Conservation (phyloP, 306 rosid genomes). For the Calophaca sinica region DNA sequence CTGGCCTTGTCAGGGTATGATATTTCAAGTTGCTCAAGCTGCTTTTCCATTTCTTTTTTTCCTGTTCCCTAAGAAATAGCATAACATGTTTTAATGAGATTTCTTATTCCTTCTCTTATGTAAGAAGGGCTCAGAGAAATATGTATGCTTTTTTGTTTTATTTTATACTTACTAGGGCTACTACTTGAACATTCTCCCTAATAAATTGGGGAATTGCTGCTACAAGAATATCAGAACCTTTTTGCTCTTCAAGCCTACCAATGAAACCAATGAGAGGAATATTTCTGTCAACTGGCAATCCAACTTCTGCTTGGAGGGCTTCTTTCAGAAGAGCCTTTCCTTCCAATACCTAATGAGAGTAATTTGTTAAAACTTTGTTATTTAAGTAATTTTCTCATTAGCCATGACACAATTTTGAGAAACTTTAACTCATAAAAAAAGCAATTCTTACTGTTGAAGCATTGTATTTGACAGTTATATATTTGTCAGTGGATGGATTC, state of each 20-base stretch:
- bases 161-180: conserved; percentile 73
- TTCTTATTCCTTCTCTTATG: neutral
- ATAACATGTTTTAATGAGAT: conserved; percentile 40
- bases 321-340: conserved; percentile 85
- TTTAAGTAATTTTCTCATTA: conserved; percentile 7
- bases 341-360: conserved; percentile 59
- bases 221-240: conserved; percentile 92
- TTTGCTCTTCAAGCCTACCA: conserved; percentile 98
- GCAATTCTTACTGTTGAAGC: conserved; percentile 61
- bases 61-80: conserved; percentile 74
- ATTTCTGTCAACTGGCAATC: conserved; percentile 79
- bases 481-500: conserved; percentile 81
- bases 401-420: conserved; percentile 14
- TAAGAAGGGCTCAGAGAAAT: neutral
- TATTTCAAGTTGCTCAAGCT: conserved; percentile 67
- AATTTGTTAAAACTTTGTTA: neutral
- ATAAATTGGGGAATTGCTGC: conserved; percentile 78
- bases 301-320: conserved; percentile 94
- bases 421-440: neutral
- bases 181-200: conserved; percentile 69
- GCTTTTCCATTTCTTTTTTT: conserved; percentile 79
- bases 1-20: conserved; percentile 71
- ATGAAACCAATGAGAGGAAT: conserved; percentile 85
- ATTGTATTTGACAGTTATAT: conserved; percentile 58
- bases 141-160: neutral